Conservation (phyloP, 805 yeast genomes). For the Candida fluviatilis region DNA sequence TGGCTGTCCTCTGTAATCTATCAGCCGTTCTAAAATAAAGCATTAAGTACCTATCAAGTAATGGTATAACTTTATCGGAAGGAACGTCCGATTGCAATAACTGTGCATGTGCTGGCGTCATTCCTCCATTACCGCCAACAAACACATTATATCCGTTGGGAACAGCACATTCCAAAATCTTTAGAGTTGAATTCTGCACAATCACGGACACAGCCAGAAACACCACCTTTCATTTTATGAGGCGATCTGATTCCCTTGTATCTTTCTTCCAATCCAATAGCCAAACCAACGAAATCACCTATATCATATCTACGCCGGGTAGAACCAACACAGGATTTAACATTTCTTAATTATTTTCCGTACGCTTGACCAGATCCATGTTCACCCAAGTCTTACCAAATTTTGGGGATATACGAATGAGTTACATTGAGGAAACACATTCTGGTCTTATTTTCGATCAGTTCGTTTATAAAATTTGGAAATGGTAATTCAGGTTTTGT, state of each 20-base stretch:
- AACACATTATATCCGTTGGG: not conserved
- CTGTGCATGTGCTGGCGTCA: not conserved
- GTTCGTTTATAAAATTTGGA: too few species aligned
- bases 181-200: not conserved
- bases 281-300: not conserved
- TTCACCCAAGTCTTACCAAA: not conserved
- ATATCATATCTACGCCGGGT: not conserved
- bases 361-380: not conserved
- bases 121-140: not conserved
- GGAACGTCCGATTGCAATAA: not conserved
- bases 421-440: too few species aligned
- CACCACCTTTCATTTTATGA: not conserved
- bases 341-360: not conserved
- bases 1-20: not conserved
- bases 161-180: not conserved
- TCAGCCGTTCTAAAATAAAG: not conserved
- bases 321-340: not conserved
- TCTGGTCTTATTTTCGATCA: too few species aligned
- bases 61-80: not conserved
- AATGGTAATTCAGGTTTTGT: too few species aligned
- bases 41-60: not conserved
- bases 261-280: not conserved
- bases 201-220: not conserved
- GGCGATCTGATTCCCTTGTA: not conserved
- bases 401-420: too few species aligned